phyloP scores from a whole-genome alignment of 2,329 filamentous ascomycete genomes.

The Neopestalotiopsis sp. region DNA sequence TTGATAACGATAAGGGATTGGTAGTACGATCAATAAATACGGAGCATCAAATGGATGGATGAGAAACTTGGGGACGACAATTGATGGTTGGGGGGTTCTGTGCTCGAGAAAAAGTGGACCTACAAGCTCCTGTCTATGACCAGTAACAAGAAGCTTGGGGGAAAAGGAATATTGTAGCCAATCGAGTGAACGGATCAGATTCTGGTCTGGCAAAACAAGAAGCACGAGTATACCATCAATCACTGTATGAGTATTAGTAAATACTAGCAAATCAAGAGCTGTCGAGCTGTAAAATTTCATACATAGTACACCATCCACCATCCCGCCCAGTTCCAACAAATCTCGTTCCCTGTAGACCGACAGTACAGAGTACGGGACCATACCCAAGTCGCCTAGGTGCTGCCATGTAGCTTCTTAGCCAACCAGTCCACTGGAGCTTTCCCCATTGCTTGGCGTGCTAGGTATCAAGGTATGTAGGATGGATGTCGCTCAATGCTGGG shows the following conservation, averaged over 20 bases:
- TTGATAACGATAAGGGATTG: not conserved
- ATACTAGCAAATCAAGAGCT: too few species aligned
- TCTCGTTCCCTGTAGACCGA: not conserved
- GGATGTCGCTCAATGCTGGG: too few species aligned
- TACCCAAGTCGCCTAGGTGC: not conserved
- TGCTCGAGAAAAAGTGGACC: not conserved
- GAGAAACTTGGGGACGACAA: not conserved
- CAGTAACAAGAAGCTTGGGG: not conserved
- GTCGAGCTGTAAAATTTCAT: too few species aligned
- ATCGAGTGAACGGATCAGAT: not conserved
- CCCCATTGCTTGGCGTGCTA: constrained; percentile 10
- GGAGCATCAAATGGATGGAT: not conserved
- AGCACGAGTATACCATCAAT: not conserved
- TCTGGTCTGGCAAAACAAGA: not conserved
- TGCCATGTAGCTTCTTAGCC: constrained; percentile 5
- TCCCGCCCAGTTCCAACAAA: not conserved
- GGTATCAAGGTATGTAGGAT: not conserved
- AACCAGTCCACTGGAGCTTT: constrained; percentile 14
- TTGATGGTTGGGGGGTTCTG: not conserved
- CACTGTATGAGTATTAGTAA: too few species aligned
- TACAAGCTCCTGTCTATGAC: not conserved
- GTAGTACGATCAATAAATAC: not conserved
- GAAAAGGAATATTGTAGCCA: not conserved
- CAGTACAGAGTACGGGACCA: not conserved
- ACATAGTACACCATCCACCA: not conserved